These are phyloP conservation scores for Penicillium dipodomyicola DNA, from an alignment of 495 filamentous ascomycete species.

Conservation along the genomic window DNA sequence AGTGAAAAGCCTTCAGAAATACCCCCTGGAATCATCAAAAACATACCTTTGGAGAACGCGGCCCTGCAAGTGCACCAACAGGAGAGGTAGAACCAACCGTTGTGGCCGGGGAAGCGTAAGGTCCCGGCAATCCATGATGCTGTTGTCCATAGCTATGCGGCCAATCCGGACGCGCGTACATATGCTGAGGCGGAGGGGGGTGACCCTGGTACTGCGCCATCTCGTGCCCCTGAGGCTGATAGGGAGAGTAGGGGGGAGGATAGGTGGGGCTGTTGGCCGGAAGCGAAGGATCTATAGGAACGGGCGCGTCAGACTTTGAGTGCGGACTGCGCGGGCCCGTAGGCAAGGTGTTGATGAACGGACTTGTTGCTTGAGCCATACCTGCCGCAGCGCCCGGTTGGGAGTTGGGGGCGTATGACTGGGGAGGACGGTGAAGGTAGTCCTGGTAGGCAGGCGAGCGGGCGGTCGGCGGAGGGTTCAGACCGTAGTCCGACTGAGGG, in stretches of 20 bases:
- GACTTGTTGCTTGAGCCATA: slow-evolving; percentile 98
- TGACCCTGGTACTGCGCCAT: slow-evolving; percentile 68
- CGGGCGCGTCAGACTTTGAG: slow-evolving; percentile 88
- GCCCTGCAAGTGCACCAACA: slow-evolving; percentile 55
- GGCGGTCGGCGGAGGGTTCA: slow-evolving; percentile 62
- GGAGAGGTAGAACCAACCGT: slow-evolving; percentile 58
- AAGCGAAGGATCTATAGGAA: slow-evolving; percentile 99
- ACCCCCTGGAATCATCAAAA: slow-evolving; percentile 40
- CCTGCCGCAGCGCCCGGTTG: slow-evolving; percentile 74
- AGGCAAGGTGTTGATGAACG: slow-evolving; percentile 72
- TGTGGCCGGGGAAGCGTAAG: slow-evolving; percentile 60
- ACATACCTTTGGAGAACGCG: slow-evolving; percentile 73
- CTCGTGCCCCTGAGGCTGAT: slow-evolving; percentile 75
- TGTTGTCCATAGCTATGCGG: slow-evolving; percentile 67
- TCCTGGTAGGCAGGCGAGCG: slow-evolving; percentile 79
- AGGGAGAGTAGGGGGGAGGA: slow-evolving; percentile 79
- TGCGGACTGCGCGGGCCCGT: slow-evolving; percentile 63
- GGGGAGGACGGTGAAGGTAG: slow-evolving; percentile 58
- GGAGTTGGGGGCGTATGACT: slow-evolving; percentile 70
- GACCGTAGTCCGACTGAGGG: slow-evolving; percentile 83
- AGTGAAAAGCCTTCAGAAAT: slow-evolving; percentile 32
- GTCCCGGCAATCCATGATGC: slow-evolving; percentile 59
- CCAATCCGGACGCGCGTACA: slow-evolving; percentile 86
- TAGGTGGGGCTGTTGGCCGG: slow-evolving; percentile 90
- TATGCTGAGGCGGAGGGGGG: slow-evolving; percentile 55